A percentile compares a stretch with the other conserved stretches of the same genome.
These are phyloP conservation scores for Chalaropsis thielavioides DNA, from an alignment of 2,329 filamentous ascomycete genomes.

Conservation along the genomic window DNA sequence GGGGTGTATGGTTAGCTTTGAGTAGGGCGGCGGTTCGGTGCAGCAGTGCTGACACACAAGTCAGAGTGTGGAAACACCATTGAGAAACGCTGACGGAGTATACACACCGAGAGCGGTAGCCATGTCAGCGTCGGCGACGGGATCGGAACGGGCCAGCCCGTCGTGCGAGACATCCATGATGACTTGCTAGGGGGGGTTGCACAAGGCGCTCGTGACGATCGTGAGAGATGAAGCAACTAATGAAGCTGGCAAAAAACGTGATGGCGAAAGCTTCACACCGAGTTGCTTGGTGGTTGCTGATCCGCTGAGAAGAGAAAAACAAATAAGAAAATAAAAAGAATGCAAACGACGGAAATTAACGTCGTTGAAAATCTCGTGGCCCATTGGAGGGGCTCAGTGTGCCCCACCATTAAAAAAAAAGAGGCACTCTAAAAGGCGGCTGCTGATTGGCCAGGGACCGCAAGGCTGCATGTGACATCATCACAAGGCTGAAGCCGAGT, in stretches of 20 bases:
- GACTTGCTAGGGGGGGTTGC: neutral
- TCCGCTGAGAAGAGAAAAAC: too few species aligned
- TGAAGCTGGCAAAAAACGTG: too few species aligned
- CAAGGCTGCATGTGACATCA: neutral
- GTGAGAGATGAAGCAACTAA: neutral
- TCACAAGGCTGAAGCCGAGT: neutral
- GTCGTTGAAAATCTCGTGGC: too few species aligned
- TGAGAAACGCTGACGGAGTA: neutral
- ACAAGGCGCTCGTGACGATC: too few species aligned
- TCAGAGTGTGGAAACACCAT: too few species aligned
- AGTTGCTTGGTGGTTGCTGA: neutral
- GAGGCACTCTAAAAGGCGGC: constrained; percentile 1
- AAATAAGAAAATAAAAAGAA: too few species aligned
- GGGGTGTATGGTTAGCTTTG: neutral
- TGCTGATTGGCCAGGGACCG: neutral
- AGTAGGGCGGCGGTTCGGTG: too few species aligned
- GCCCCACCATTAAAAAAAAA: neutral
- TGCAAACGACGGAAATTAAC: neutral
- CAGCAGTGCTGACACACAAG: neutral
- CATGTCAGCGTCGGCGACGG: neutral
- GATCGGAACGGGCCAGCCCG: constrained; percentile 12
- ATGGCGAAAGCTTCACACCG: too few species aligned
- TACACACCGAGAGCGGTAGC: neutral
- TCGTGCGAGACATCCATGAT: constrained; percentile 13
- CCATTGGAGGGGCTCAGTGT: neutral